phyloP scores from a whole-genome alignment of 169 alveolate genomes.

The Eimeria maxima region DNA sequence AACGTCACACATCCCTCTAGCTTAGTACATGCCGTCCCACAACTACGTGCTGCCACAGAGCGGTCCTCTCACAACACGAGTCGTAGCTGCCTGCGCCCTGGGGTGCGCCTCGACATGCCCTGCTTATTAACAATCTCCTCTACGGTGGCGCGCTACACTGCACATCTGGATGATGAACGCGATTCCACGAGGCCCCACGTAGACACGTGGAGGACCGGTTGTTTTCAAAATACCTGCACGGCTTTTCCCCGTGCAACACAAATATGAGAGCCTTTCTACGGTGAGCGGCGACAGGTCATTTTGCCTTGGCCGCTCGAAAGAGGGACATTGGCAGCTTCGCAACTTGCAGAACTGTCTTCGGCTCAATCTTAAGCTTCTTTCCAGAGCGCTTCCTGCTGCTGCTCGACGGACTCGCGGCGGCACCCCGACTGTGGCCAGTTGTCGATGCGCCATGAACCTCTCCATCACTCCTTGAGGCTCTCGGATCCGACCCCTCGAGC shows the following conservation, averaged over 20 bases:
- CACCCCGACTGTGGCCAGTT: slow-evolving; percentile 63
- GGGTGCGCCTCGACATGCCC: slow-evolving; percentile 5
- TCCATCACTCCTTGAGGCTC: slow-evolving; percentile 74
- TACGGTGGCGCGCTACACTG: slow-evolving; percentile 47
- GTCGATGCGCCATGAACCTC: slow-evolving; percentile 56
- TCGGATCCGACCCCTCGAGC: slow-evolving; percentile 67
- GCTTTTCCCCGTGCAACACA: slow-evolving; percentile 60
- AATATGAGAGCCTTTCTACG: slow-evolving; percentile 20
- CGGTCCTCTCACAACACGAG: background rate
- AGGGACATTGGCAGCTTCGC: slow-evolving; percentile 84
- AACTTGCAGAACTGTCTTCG: slow-evolving; percentile 83
- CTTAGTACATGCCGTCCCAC: background rate
- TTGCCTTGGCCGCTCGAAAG: slow-evolving; percentile 84
- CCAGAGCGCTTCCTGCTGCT: slow-evolving; percentile 75
- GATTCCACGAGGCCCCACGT: slow-evolving; percentile 43
- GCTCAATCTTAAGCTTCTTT: slow-evolving; percentile 81
- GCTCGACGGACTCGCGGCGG: slow-evolving; percentile 76
- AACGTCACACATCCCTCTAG: background rate
- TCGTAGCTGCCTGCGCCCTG: slow-evolving; percentile 42
- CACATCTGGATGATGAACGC: slow-evolving; percentile 56
- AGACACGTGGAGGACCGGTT: slow-evolving; percentile 49
- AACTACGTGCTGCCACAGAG: slow-evolving; percentile 27
- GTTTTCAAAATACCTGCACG: slow-evolving; percentile 64
- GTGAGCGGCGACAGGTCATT: slow-evolving; percentile 69
- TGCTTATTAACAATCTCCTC: slow-evolving; percentile 39